These are phyloP conservation scores for Calendula officinalis DNA, from an alignment of 129 eudicot species.

Conservation along the genomic window DNA sequence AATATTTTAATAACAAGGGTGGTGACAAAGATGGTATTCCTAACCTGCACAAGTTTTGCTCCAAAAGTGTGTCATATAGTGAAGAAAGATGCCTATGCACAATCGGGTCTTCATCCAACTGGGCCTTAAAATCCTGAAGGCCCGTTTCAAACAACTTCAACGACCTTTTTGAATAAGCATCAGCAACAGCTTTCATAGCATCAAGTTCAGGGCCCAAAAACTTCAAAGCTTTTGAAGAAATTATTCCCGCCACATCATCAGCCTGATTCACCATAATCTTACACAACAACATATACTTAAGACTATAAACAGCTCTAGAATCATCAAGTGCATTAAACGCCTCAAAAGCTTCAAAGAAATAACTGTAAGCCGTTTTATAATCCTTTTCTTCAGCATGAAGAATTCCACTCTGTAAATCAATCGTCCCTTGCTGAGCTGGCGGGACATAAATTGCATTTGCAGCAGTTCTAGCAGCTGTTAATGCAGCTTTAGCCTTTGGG, in stretches of 20 bases:
- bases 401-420: conserved; percentile 57
- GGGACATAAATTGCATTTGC: conserved; percentile 73
- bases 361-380: conserved; percentile 73
- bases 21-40: conserved; percentile 6
- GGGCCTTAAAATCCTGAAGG: conserved; percentile 53
- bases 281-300: conserved; percentile 71
- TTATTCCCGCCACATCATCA: conserved; percentile 77
- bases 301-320: conserved; percentile 67
- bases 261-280: conserved; percentile 70
- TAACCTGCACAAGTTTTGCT: conserved; percentile 73
- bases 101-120: conserved; percentile 72
- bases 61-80: conserved; percentile 57
- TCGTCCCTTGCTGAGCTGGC: conserved; percentile 58
- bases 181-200: conserved; percentile 81
- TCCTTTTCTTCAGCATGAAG: conserved; percentile 69
- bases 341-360: conserved; percentile 68
- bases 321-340: conserved; percentile 82
- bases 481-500: conserved; percentile 65
- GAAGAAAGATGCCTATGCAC: conserved; percentile 73
- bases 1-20: too few relatives aligned
- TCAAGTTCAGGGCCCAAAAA: conserved; percentile 69
- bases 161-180: conserved; percentile 65
- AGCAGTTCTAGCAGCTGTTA: conserved; percentile 70
- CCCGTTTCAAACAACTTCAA: conserved; percentile 62
- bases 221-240: conserved; percentile 64